Conservation (phyloP, 2,329 filamentous ascomycete genomes). For the Aspergillus sergii region DNA sequence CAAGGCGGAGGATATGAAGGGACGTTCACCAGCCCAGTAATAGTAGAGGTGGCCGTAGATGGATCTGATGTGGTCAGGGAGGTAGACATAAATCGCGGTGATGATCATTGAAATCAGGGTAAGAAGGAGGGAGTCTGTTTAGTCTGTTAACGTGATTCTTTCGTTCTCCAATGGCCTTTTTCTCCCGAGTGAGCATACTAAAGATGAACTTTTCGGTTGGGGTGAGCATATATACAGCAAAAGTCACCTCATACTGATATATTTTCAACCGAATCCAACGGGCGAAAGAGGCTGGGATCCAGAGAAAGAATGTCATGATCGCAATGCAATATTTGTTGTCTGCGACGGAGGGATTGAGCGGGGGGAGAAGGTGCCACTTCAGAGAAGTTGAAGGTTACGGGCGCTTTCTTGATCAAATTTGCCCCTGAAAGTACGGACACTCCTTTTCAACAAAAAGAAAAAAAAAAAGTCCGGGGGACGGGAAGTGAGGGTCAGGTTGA, state of each 20-base stretch:
- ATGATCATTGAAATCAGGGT: constrained; percentile 83
- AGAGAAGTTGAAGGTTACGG: background rate
- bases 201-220: constrained; percentile 96
- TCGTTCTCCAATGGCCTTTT: background rate
- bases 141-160: constrained; percentile 4
- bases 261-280: constrained; percentile 92
- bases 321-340: background rate
- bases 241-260: constrained; percentile 98
- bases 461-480: background rate
- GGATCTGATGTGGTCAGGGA: constrained; percentile 84
- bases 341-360: constrained; percentile 8
- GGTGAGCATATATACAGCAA: constrained; percentile 95
- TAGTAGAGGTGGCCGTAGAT: constrained; percentile 87
- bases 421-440: constrained; percentile 3
- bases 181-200: constrained; percentile 63
- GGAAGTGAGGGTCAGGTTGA: background rate
- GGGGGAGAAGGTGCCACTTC: background rate
- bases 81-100: constrained; percentile 86
- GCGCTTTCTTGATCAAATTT: background rate
- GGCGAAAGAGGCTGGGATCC: constrained; percentile 58
- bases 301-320: constrained; percentile 34
- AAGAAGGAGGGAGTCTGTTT: constrained; percentile 83
- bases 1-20: constrained; percentile 38
- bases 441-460: background rate
- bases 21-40: constrained; percentile 81